Percentiles rank a stretch among this genome's conserved stretches.
These are phyloP conservation scores for Nicotiana sylvestris DNA, from an alignment of 257 asterid species.

Conservation along the genomic window DNA sequence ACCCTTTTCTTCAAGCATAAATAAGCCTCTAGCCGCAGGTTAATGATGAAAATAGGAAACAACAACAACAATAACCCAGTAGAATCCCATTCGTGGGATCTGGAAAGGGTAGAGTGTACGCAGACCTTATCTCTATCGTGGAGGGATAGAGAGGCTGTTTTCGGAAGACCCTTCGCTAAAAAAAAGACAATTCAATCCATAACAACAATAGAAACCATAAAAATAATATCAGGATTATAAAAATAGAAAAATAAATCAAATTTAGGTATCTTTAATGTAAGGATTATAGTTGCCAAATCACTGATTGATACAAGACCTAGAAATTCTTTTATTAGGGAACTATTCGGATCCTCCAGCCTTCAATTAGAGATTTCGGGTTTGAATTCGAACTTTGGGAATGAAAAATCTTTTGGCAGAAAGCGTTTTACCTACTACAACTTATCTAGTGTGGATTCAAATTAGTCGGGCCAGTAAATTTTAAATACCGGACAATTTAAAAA, in stretches of 20 bases:
- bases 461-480: background rate
- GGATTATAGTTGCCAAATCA: background rate
- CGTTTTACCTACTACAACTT: background rate
- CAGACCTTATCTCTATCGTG: no score
- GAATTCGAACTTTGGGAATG: background rate
- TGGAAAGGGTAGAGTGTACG: no score
- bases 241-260: background rate
- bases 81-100: no score
- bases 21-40: no score
- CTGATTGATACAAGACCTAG: background rate
- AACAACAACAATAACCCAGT: no score
- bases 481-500: background rate
- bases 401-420: background rate
- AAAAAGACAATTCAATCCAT: no score
- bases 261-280: no score
- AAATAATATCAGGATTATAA: background rate
- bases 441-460: background rate
- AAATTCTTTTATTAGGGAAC: background rate
- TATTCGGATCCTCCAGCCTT: background rate
- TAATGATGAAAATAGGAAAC: background rate
- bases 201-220: no score
- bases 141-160: no score
- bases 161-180: no score
- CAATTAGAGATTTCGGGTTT: fast-evolving
- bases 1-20: no score